Conservation (phyloP, 192 early-diverging fungal genomes). For the Geranomyces variabilis region DNA sequence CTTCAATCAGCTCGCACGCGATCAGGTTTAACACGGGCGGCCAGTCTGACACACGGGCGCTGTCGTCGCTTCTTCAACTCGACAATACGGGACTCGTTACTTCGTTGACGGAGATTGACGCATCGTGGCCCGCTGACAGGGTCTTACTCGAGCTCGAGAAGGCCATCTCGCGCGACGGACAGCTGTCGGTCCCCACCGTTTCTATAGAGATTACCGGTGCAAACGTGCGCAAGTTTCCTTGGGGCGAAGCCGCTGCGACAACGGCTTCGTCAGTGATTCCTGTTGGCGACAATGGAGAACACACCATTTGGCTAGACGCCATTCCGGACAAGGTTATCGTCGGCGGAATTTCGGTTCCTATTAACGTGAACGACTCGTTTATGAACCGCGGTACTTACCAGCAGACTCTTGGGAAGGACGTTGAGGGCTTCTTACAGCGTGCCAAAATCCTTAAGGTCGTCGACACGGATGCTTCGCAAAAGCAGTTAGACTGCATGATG, state of each 20-base stretch:
- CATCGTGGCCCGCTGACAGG: neutral
- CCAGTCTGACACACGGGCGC: too few species aligned
- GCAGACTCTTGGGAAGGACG: conserved; percentile 13
- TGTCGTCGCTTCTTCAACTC: too few species aligned
- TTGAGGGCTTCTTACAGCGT: conserved; percentile 37
- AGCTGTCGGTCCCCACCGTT: neutral
- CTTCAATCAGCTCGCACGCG: conserved; percentile 32
- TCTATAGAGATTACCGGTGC: neutral
- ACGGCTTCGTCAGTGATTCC: neutral
- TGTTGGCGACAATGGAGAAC: neutral
- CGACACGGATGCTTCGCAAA: conserved; percentile 12
- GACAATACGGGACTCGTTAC: too few species aligned
- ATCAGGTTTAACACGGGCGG: too few species aligned
- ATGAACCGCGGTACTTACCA: conserved; percentile 18
- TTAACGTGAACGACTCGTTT: conserved; percentile 1
- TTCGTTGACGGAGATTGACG: too few species aligned
- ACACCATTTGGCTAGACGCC: conserved; percentile 21
- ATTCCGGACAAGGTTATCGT: neutral
- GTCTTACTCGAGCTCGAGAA: neutral
- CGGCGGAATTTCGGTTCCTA: neutral
- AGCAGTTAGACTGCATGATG: conserved; percentile 22
- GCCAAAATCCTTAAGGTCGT: conserved; percentile 40
- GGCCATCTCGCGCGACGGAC: neutral
- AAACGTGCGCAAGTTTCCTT: conserved; percentile 9
- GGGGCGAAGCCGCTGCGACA: neutral